Percentiles rank a stretch among this genome's conserved stretches.
phyloP scores from a whole-genome alignment of 495 filamentous ascomycete genomes.

The Penicillium chermesinum region DNA sequence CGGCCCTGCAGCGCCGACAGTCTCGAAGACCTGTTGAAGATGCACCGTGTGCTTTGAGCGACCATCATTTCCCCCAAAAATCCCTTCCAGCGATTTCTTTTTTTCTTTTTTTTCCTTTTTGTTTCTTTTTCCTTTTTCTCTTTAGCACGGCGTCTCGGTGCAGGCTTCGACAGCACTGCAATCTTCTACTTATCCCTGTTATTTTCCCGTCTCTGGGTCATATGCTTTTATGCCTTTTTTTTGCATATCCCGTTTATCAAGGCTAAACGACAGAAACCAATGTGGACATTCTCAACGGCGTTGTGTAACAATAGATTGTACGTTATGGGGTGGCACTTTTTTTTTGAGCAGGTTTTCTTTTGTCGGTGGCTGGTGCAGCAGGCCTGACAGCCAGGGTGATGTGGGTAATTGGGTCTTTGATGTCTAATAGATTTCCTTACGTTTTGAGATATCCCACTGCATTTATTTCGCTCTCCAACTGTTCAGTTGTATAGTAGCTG shows the following conservation, averaged over 20 bases:
- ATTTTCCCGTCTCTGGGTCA: not conserved
- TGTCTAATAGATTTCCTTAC: too few species aligned
- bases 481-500: too few species aligned
- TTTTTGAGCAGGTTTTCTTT: constrained; percentile 1
- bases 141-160: constrained; percentile 12
- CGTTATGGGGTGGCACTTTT: constrained; percentile 1
- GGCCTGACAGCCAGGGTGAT: too few species aligned
- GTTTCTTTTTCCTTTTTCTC: constrained; percentile 1
- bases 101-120: too few species aligned
- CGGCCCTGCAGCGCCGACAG: constrained; percentile 53
- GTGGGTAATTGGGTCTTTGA: too few species aligned
- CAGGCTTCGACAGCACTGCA: constrained; percentile 1
- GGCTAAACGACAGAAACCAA: constrained; percentile 2
- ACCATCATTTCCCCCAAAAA: too few species aligned
- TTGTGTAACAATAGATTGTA: constrained; percentile 10
- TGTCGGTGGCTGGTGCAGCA: too few species aligned
- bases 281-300: constrained; percentile 8
- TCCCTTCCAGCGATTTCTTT: too few species aligned
- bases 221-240: not conserved
- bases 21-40: constrained; percentile 56
- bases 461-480: too few species aligned
- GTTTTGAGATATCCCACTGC: too few species aligned
- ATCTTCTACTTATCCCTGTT: too few species aligned
- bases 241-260: too few species aligned
- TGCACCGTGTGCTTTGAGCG: constrained; percentile 39